Evolutionary conservation across 352 stramenopile species (phyloP), one percentile per base, ranked within the genome.

Genomic region (Globisporangium middletonii): DNA sequence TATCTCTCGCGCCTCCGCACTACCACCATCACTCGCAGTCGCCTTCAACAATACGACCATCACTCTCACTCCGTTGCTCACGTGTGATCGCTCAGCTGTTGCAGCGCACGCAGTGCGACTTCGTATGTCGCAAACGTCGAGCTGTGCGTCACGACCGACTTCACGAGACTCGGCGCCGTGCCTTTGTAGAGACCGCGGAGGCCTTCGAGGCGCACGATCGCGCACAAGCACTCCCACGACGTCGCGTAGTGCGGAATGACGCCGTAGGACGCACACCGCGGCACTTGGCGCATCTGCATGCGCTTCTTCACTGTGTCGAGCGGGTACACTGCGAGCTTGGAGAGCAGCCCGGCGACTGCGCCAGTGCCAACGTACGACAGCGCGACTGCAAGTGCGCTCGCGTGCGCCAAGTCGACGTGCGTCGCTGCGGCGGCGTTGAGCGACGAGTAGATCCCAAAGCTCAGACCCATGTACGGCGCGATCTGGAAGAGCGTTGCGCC

Each of bases 221-320:
- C 79, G 2, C 51, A 9, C 19, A 82, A 75, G 43, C 85, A 95
- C 28, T 62, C 63, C 69, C 69, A 86, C 27, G 83, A 79, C 9
- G 72, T 83, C 23, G 57, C 56, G 54, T 95, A 95, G 60, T 72
- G 62, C 6, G 81, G 79, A 49, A 90, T 89, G 27, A 77, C 63
- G 35, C 84, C 84, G 58, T 92, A 94, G 4, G 65, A 72, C 49
- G 58, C 59, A 38, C 65, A 77, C 12, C 85, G 80, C 42, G 70
- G 71, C 12, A 95, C 67, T 37, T 86, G 69, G n/a, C 83, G 81
- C 72, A 95, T 85, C 60, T 98, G 94, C 72, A 98, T 90, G 48
- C 92, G 83, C 71, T 97, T 97, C 76, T 98, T 98, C n/a, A 98
- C 65, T 15, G 94, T 98, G 75, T 98, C 94, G 11, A 98, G 62